Percentiles rank a stretch among this genome's conserved stretches.
phyloP scores from a whole-genome alignment of 768 basidiomycete species.

The Astraeus odoratus region DNA sequence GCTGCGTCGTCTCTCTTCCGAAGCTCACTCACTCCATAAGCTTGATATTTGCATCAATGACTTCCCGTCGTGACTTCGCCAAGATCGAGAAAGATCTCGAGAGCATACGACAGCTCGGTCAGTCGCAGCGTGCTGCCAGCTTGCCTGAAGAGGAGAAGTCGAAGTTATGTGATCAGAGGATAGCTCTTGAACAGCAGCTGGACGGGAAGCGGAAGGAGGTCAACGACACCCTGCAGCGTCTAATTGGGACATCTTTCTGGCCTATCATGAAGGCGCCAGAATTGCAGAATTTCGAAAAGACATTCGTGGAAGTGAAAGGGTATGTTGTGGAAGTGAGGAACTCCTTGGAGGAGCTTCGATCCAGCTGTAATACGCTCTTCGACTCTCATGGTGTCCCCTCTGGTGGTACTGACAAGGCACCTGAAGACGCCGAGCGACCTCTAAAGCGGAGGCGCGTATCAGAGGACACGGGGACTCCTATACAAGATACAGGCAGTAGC shows the following conservation, averaged over 20 bases:
- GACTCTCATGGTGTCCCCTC: constrained; percentile 7
- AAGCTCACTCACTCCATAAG: constrained; percentile 17
- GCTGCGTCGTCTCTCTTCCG: not conserved
- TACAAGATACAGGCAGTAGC: not conserved
- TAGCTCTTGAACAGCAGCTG: constrained; percentile 15
- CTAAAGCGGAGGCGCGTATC: constrained; percentile 22
- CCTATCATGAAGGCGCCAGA: constrained; percentile 26
- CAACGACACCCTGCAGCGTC: constrained; percentile 20
- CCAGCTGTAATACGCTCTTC: constrained; percentile 16
- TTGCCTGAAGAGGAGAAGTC: constrained; percentile 21
- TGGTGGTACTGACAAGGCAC: constrained; percentile 3
- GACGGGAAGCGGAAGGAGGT: constrained; percentile 29
- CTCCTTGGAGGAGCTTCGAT: constrained; percentile 16
- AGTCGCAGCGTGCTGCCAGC: constrained; percentile 16
- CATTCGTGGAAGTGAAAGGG: constrained; percentile 21
- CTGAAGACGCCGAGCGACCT: constrained; percentile 17
- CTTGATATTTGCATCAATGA: constrained; percentile 29
- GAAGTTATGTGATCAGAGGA: constrained; percentile 18
- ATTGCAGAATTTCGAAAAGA: constrained; percentile 13
- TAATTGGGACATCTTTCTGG: constrained; percentile 35
- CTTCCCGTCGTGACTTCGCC: constrained; percentile 26
- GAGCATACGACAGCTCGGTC: constrained; percentile 18
- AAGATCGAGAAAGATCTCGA: constrained; percentile 28
- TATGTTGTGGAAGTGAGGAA: constrained; percentile 25
- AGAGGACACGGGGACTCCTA: constrained; percentile 1